Conservation (phyloP, 768 basidiomycete genomes). For the Lactarius akahatsu region DNA sequence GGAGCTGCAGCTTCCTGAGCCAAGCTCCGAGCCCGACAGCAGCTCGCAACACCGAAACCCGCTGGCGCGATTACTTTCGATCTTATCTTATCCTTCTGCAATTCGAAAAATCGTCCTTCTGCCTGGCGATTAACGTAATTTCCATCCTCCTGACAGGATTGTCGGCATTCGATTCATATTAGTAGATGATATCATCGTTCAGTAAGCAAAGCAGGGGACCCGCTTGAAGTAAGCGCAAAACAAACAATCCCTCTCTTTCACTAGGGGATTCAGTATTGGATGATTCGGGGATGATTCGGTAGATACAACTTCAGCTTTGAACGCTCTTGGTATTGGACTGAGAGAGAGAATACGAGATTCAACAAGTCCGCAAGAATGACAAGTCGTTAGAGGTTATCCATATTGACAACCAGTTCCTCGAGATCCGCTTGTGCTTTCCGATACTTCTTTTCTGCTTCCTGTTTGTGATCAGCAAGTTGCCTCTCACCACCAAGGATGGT, state of each 20-base stretch:
- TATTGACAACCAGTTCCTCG: constrained; percentile 20
- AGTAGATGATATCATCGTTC: not conserved
- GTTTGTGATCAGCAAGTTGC: constrained; percentile 2
- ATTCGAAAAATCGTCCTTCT: not conserved
- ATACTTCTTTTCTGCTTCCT: constrained; percentile 20
- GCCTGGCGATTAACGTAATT: not conserved
- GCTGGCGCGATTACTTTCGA: not conserved
- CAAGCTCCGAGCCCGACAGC: not conserved
- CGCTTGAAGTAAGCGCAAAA: too few relatives aligned
- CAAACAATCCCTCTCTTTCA: too few relatives aligned
- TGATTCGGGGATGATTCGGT: too few relatives aligned
- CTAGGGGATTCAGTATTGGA: too few relatives aligned
- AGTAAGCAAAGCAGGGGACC: too few relatives aligned
- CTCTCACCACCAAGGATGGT: not conserved
- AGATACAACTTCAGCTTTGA: too few relatives aligned
- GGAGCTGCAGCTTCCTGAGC: not conserved
- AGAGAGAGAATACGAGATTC: not conserved
- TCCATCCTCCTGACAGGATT: not conserved
- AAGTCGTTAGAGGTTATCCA: constrained; percentile 24
- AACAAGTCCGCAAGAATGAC: not conserved
- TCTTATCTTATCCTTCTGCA: not conserved
- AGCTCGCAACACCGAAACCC: not conserved
- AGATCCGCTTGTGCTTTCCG: constrained; percentile 23
- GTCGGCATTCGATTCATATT: not conserved
- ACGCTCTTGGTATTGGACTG: not conserved